Base-by-base conservation (phyloP, 352 stramenopile species). In the Pythium apleroticum region DNA sequence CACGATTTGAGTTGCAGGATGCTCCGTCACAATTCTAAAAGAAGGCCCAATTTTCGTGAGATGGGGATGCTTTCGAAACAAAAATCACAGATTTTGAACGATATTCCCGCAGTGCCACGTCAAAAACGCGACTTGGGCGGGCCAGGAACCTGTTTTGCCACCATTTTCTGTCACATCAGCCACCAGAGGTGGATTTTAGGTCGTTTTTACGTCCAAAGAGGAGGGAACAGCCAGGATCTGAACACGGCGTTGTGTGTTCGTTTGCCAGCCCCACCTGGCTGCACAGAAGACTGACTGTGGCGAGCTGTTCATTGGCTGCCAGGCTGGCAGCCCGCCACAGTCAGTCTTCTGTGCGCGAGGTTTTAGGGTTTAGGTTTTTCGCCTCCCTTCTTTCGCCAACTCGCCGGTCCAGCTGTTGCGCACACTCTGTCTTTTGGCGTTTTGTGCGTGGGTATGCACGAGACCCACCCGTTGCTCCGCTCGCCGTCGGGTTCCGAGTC, bases 401-500 rank as follows among this genome's bases (percentile, higher is more conserved):
- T 48, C 19, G 17, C 24, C 41, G 52, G 8, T 58, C 58, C 31
- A 22, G 56, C 41, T 54, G 35, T 54, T 37, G 27, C 22, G 17
- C 33, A 49, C 60, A 66, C 50, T 60, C 60, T 48, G 31, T 33
- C 37, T 52, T 61, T 55, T 48, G 22, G 41, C n/a, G 41, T 50
- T 50, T 24, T 50, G 43, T 28, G 43, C 20, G 43, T 25, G 43
- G 10, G 25, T 60, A 60, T 70, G 63, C 48, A 53, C 56, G 63
- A 70, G 63, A 70, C 63, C 49, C 56, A 65, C 46, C 63, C 63
- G 33, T 58, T 70, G 63, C 50, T 70, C 8, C 43, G 8, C n/a
- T 24, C 43, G 43, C 43, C 43, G 43, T 25, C 19, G 6, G 43
- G 43, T 50, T 50, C 43, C 43, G 43, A 22, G n/a, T 28, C 20